These are phyloP conservation scores for Capillidium rhysosporum DNA, from an alignment of 371 early-diverging fungal genomes.

Conservation along the genomic window DNA sequence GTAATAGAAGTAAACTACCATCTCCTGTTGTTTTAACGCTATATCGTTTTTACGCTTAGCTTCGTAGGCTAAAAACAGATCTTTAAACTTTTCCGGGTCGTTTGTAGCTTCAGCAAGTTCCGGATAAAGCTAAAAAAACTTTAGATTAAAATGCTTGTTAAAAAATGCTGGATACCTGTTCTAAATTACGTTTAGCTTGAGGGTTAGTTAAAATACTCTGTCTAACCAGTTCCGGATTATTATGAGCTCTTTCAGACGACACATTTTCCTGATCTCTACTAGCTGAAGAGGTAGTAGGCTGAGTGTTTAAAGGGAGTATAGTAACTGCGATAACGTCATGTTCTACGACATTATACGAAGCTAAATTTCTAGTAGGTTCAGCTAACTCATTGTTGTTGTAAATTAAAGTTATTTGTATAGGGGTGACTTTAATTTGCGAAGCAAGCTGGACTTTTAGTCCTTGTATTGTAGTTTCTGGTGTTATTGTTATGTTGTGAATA, in stretches of 20 bases:
- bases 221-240: conserved; percentile 34
- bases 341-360: background rate
- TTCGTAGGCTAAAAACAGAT: conserved; percentile 40
- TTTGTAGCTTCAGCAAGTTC: conserved; percentile 44
- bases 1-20: conserved; percentile 15
- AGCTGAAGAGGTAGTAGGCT: background rate
- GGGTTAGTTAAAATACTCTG: conserved; percentile 51
- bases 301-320: background rate
- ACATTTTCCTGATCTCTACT: background rate
- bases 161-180: conserved; percentile 18
- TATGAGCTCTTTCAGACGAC: background rate
- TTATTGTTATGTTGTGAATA: no score
- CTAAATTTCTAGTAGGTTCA: background rate
- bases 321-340: background rate
- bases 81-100: conserved; percentile 38
- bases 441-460: no score
- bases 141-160: no score
- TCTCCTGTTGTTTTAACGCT: conserved; percentile 22
- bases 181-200: conserved; percentile 34
- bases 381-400: background rate
- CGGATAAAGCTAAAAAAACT: conserved; percentile 43
- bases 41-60: conserved; percentile 32
- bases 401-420: background rate
- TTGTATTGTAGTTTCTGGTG: no score
- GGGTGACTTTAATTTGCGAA: no score